Conservation (phyloP, 306 rosid species). For the Ochetophila trinervis region DNA sequence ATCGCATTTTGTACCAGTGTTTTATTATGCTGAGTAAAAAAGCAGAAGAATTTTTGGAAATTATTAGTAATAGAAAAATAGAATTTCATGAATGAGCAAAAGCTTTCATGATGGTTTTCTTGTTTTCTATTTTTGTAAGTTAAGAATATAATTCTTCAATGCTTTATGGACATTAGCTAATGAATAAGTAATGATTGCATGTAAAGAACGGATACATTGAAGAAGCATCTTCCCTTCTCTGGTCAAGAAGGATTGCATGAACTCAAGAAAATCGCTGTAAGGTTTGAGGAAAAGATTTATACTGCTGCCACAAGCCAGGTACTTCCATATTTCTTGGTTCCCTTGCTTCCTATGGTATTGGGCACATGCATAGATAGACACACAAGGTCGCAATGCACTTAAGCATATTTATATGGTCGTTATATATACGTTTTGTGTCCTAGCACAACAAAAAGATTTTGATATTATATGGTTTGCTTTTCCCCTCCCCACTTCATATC, state of each 20-base stretch:
- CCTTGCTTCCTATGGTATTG: neutral
- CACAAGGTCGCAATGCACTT: too few relatives aligned
- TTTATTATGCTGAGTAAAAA: neutral
- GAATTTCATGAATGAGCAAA: neutral
- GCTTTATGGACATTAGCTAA: neutral
- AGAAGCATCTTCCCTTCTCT: constrained; percentile 47
- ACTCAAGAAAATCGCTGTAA: constrained; percentile 47
- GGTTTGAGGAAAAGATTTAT: constrained; percentile 77
- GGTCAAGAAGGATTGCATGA: constrained; percentile 44
- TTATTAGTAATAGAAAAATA: neutral
- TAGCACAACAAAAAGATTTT: too few relatives aligned
- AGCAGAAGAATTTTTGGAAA: neutral
- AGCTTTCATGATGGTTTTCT: neutral
- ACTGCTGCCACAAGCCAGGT: constrained; percentile 67
- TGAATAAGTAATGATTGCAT: neutral
- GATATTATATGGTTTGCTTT: too few relatives aligned
- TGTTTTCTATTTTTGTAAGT: neutral
- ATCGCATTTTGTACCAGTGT: neutral
- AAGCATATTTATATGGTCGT: too few relatives aligned
- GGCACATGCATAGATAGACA: too few relatives aligned
- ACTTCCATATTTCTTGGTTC: constrained; percentile 7
- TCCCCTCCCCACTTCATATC: too few relatives aligned
- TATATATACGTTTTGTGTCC: too few relatives aligned
- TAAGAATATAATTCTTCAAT: neutral
- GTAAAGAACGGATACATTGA: constrained; percentile 55